Evolutionary conservation across 305 asterid genomes (phyloP), one percentile per base, ranked within the genome.

Genomic region (Solanum hybrid): DNA sequence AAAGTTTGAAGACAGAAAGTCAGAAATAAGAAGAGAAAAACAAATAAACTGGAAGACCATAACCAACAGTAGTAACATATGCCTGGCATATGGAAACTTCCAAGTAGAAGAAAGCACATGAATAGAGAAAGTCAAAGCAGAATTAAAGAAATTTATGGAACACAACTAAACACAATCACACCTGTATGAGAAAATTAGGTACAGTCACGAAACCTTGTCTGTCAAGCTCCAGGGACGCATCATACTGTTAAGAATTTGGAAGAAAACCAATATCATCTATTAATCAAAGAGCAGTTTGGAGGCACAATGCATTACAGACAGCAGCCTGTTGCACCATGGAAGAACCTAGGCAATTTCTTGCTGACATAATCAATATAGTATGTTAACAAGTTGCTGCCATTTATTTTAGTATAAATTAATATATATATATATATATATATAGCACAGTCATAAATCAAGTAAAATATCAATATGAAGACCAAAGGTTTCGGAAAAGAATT

Each of bases 211-310:
- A 96, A 86, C 98, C 98, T 92, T 86, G 98, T 92, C 92, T 95
- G 92, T 92, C 94, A 91, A 96, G 98, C 95, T 96, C 98, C 94
- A 94, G 80, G 61, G 98, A 95, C 92, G 98, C 99, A 87, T 91
- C 95, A 91, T 95, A 92, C 99, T 96, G 94, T 88, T 90, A 89
- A 92, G 34, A 89, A 80, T 73, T 85, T 11, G 92, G 89, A 87
- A 80, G 64, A 86, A 26, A 64, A 84, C 90, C 91, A 92, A 91
- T 67, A 77, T 13, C 84, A n/a, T 79, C 14, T 86, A 40, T 89
- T 87, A 36, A 91, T 76, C 28, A 57, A 39, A 83, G 79, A 57
- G 40, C 46, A 42, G 37, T 81, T 64, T 69, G 29, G 81, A 75
- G 81, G 40, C 16, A 79, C 73, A 75, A 88, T 69, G 57, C 86